Conservation (phyloP, 306 rosid species). For the Cicer pinnatifidum region DNA sequence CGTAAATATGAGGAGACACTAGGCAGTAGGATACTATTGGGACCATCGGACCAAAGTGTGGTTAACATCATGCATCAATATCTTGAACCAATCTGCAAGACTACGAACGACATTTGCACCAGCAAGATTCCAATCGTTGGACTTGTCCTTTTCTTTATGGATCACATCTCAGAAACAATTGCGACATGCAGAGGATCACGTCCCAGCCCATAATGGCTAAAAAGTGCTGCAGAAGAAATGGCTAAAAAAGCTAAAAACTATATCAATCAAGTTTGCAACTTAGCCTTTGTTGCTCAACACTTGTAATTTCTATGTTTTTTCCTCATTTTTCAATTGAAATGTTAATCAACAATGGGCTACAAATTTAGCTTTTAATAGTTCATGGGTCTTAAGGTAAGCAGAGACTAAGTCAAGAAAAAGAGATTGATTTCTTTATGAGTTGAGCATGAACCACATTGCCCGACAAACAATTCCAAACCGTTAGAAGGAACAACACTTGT, state of each 20-base stretch:
- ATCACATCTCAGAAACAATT: constrained; percentile 90
- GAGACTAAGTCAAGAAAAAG: not conserved
- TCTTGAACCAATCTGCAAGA: constrained; percentile 92
- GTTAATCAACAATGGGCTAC: not conserved
- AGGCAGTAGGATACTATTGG: constrained; percentile 70
- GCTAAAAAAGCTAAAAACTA: constrained; percentile 78
- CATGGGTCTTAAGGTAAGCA: not conserved
- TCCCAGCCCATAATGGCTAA: constrained; percentile 84
- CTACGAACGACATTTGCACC: constrained; percentile 89
- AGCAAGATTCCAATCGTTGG: constrained; percentile 85
- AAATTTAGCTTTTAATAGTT: not conserved
- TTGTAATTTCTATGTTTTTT: no score
- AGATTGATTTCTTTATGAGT: not conserved
- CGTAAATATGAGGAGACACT: constrained; percentile 75
- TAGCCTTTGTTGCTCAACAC: no score
- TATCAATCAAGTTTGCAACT: constrained; percentile 67
- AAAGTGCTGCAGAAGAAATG: constrained; percentile 89
- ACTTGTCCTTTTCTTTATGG: constrained; percentile 94
- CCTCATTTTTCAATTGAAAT: not conserved
- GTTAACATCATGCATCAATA: constrained; percentile 74
- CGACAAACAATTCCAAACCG: not conserved
- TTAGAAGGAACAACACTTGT: not conserved
- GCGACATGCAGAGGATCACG: constrained; percentile 78
- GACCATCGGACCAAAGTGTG: constrained; percentile 71
- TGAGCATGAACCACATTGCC: not conserved